Evolutionary conservation across 306 rosid species (phyloP).

Genomic region (Quercus suber): DNA sequence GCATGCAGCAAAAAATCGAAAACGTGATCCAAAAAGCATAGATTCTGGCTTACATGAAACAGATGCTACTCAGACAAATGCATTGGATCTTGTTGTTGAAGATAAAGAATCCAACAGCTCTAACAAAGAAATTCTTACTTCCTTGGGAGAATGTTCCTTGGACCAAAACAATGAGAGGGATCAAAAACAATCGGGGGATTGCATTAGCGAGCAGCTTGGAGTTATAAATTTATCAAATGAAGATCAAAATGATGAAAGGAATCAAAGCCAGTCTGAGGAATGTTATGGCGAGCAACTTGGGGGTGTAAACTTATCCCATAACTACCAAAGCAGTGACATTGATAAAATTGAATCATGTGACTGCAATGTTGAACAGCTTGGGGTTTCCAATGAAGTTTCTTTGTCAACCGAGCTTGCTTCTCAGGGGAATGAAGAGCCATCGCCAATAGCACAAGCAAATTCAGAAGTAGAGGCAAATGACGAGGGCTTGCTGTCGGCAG

Average conservation of each 20-base stretch:
- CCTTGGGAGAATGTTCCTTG: conserved; percentile 36
- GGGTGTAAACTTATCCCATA: conserved; percentile 4
- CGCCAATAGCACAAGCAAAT: conserved; percentile 17
- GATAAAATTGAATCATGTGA: conserved; percentile 14
- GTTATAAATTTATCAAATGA: conserved; percentile 33
- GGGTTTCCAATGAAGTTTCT: conserved; percentile 32
- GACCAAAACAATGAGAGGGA: conserved; percentile 30
- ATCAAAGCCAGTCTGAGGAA: conserved; percentile 30
- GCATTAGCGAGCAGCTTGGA: conserved; percentile 30
- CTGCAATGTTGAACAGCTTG: conserved; percentile 31
- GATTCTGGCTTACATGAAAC: conserved; percentile 32
- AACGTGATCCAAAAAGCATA: conserved; percentile 24
- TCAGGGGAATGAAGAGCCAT: conserved; percentile 42
- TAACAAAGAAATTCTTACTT: conserved; percentile 31
- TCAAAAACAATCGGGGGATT: conserved; percentile 21
- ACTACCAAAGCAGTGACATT: conserved; percentile 21
- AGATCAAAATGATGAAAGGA: conserved; percentile 36
- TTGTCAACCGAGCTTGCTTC: conserved; percentile 35
- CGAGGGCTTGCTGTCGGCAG: conserved; percentile 20
- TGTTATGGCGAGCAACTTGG: conserved; percentile 21
- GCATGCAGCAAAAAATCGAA: conserved; percentile 58
- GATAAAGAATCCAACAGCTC: conserved; percentile 25
- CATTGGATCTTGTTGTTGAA: conserved; percentile 24
- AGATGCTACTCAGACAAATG: conserved; percentile 31
- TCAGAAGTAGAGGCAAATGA: conserved; percentile 23